phyloP scores from a whole-genome alignment of 768 basidiomycete species.

The Lentinula raphanica region DNA sequence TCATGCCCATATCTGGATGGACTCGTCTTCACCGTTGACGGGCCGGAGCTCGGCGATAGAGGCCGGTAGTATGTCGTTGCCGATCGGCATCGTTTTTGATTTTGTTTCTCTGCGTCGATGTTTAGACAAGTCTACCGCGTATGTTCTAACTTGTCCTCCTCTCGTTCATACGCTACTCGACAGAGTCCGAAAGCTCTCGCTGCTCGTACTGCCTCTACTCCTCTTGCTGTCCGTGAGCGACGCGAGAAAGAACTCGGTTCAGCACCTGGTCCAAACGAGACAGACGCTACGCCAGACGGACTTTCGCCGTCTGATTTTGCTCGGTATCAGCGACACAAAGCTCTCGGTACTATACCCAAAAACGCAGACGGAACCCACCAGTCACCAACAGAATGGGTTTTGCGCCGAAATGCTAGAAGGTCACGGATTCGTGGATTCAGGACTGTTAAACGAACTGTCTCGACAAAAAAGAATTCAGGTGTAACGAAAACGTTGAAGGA shows the following conservation, averaged over 20 bases:
- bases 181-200: constrained; percentile 33
- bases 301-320: constrained; percentile 63
- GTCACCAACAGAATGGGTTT: constrained; percentile 57
- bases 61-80: not conserved
- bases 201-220: constrained; percentile 67
- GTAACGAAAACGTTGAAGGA: constrained; percentile 30
- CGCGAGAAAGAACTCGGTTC: constrained; percentile 47
- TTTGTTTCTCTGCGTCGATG: not conserved
- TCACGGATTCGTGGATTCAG: constrained; percentile 65
- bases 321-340: constrained; percentile 53
- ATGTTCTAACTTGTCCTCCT: constrained; percentile 6
- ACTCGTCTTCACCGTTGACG: too few species aligned
- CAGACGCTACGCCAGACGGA: constrained; percentile 49
- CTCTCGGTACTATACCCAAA: constrained; percentile 43
- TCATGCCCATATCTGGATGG: too few species aligned
- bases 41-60: too few species aligned
- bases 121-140: constrained; percentile 1
- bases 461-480: not conserved
- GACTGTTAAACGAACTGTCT: constrained; percentile 24
- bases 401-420: constrained; percentile 49
- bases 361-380: constrained; percentile 11
- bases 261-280: constrained; percentile 23
- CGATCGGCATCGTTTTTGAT: not conserved
- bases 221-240: constrained; percentile 67
- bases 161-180: constrained; percentile 36